phyloP scores from a whole-genome alignment of 805 yeast species.

The Myxozyma udenii region DNA sequence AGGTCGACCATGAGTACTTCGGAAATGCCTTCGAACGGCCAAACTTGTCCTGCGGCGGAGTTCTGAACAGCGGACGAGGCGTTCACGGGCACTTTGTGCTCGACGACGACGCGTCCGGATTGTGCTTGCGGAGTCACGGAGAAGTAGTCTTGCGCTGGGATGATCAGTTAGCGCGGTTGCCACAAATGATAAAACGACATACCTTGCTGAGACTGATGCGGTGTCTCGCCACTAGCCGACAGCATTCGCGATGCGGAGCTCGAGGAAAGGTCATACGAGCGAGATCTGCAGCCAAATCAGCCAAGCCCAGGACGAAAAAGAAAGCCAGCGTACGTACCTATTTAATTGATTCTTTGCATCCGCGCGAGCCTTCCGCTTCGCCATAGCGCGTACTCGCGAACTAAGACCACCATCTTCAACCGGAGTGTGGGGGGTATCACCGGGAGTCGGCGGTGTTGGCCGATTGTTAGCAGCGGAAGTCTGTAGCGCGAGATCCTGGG shows the following conservation, averaged over 20 bases:
- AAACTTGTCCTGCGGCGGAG: constrained; percentile 48
- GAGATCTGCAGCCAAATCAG: no score
- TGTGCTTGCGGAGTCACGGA: constrained; percentile 72
- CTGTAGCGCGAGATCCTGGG: constrained; percentile 25
- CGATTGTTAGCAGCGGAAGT: constrained; percentile 16
- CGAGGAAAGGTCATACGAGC: constrained; percentile 31
- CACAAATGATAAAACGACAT: neutral
- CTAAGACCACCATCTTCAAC: constrained; percentile 42
- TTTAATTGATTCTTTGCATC: constrained; percentile 25
- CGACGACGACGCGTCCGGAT: constrained; percentile 72
- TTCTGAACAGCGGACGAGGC: constrained; percentile 47
- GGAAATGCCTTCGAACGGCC: constrained; percentile 94
- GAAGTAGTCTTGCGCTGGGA: constrained; percentile 28
- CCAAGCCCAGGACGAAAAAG: no score
- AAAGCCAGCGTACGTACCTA: constrained; percentile 12
- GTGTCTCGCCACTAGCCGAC: constrained; percentile 5
- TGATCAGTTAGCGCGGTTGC: no score
- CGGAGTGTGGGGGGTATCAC: constrained; percentile 9
- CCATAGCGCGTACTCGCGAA: constrained; percentile 85
- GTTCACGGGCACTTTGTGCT: constrained; percentile 61
- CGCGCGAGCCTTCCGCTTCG: constrained; percentile 59
- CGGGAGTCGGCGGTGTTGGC: constrained; percentile 15
- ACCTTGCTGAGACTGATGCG: constrained; percentile 8
- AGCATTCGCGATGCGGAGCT: constrained; percentile 33
- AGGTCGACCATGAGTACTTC: constrained; percentile 75